Evolutionary conservation across 2,329 filamentous ascomycete genomes (phyloP).

Genomic region (Stagonosporopsis cucurbitacearum): DNA sequence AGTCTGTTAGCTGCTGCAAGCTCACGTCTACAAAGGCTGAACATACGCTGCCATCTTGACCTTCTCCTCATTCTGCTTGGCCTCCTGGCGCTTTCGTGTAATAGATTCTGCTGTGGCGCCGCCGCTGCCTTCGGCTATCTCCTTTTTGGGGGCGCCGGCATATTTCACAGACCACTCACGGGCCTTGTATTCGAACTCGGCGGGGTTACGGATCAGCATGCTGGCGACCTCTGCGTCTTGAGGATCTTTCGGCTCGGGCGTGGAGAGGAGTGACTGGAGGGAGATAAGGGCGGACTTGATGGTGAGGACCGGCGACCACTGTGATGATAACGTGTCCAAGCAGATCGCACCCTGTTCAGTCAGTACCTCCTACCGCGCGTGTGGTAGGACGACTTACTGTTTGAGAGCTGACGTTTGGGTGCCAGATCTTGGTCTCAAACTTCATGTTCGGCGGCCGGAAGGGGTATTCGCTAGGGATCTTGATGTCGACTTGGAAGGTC

Average conservation of each 20-base stretch:
- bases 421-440: slow-evolving; percentile 94
- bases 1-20: slow-evolving; percentile 34
- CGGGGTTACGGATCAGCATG: slow-evolving; percentile 82
- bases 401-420: slow-evolving; percentile 94
- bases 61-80: slow-evolving; percentile 65
- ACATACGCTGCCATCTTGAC: slow-evolving; percentile 62
- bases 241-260: slow-evolving; percentile 92
- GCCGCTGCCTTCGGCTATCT: slow-evolving; percentile 61
- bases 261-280: slow-evolving; percentile 89
- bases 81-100: slow-evolving; percentile 60
- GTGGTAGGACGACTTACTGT: slow-evolving; percentile 67
- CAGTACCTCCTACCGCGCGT: slow-evolving; percentile 20
- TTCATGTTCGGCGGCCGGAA: slow-evolving; percentile 92
- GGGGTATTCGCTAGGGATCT: slow-evolving; percentile 86
- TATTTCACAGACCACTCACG: slow-evolving; percentile 89
- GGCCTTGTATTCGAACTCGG: slow-evolving; percentile 80
- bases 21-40: background rate
- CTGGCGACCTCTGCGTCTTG: slow-evolving; percentile 94
- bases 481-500: slow-evolving; percentile 80
- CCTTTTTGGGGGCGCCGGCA: slow-evolving; percentile 73
- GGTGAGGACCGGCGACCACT: slow-evolving; percentile 95
- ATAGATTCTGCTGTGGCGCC: slow-evolving; percentile 61
- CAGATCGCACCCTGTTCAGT: slow-evolving; percentile 87
- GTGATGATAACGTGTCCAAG: slow-evolving; percentile 85
- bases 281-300: slow-evolving; percentile 96